These are phyloP conservation scores for Mortierella sp. DNA, from an alignment of 371 early-diverging fungal species.

Conservation along the genomic window DNA sequence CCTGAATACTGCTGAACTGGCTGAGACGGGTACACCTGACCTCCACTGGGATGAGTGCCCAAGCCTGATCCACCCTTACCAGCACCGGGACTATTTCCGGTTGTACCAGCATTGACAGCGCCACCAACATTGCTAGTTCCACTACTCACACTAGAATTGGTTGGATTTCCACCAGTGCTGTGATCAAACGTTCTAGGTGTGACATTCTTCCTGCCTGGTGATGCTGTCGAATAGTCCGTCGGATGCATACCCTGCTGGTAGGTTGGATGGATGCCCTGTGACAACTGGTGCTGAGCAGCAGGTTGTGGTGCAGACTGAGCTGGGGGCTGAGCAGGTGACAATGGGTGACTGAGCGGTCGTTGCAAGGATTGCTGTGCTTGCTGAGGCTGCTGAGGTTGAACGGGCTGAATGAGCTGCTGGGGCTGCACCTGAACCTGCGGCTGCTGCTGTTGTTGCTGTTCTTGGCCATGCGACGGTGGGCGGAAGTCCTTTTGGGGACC, in stretches of 20 bases:
- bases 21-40: conserved; percentile 5
- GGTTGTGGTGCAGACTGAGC: neutral
- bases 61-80: conserved; percentile 9
- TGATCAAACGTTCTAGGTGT: conserved; percentile 4
- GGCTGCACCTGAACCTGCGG: too few relatives aligned
- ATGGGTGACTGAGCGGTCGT: conserved; percentile 1
- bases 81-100: neutral
- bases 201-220: conserved; percentile 5
- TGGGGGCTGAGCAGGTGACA: conserved; percentile 11
- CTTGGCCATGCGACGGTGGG: too few relatives aligned
- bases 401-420: neutral
- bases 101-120: neutral
- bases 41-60: conserved; percentile 6
- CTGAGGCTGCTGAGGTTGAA: conserved; percentile 8
- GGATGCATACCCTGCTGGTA: conserved; percentile 15
- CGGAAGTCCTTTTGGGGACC: conserved; percentile 13
- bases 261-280: neutral
- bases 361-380: too few relatives aligned
- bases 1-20: neutral
- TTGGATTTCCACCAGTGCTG: neutral
- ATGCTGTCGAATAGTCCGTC: conserved; percentile 4
- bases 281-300: conserved; percentile 4
- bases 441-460: too few relatives aligned
- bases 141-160: neutral
- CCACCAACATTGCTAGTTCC: neutral